Conservation (phyloP, 352 stramenopile genomes). For the Phytopythium cucurbitacearum region DNA sequence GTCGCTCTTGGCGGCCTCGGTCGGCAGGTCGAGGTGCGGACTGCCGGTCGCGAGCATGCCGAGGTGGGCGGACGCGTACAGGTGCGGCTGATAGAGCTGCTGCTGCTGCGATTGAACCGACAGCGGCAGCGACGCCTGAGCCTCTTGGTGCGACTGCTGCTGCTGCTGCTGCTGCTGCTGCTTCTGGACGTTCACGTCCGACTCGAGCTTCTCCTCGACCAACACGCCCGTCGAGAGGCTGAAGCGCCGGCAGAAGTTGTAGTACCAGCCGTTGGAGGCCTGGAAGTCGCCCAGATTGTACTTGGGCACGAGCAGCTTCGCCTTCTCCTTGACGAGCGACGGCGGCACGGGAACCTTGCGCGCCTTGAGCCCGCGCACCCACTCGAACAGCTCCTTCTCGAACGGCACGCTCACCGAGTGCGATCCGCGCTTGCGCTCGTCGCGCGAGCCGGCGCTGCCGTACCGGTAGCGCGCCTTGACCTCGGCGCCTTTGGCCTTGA, state of each 20-base stretch:
- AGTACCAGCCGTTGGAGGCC: constrained; percentile 52
- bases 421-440: constrained; percentile 31
- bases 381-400: constrained; percentile 39
- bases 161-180: constrained; percentile 15
- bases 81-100: constrained; percentile 6
- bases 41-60: neutral
- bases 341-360: constrained; percentile 38
- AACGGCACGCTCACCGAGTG: constrained; percentile 33
- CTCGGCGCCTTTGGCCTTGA: constrained; percentile 34
- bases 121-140: constrained; percentile 9
- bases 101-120: constrained; percentile 7
- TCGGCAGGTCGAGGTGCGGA: neutral
- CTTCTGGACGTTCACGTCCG: neutral
- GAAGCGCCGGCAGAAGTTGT: constrained; percentile 45
- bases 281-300: constrained; percentile 35
- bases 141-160: constrained; percentile 25
- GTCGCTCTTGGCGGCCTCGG: constrained; percentile 17
- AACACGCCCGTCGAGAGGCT: constrained; percentile 25
- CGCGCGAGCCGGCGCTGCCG: constrained; percentile 28
- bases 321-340: constrained; percentile 49
- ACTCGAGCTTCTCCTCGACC: constrained; percentile 18
- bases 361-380: constrained; percentile 36
- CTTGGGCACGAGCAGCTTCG: constrained; percentile 41
- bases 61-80: neutral
- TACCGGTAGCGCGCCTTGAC: constrained; percentile 34